A percentile compares a stretch with the other conserved stretches of the same genome.
Evolutionary conservation across 257 asterid species (phyloP).

Genomic region (Jacaranda mimosifolia): DNA sequence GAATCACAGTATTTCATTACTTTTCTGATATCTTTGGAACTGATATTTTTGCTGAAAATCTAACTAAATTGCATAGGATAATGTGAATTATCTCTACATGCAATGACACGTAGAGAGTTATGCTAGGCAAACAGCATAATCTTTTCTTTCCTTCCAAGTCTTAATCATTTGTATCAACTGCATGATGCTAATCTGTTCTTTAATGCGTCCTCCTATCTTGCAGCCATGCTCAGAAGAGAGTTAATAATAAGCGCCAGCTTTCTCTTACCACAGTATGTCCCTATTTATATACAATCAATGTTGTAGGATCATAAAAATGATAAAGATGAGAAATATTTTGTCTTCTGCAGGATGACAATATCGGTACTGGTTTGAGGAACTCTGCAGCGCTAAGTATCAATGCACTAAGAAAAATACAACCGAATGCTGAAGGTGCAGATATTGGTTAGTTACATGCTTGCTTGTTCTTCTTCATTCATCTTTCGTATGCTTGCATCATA

Average conservation of each 20-base stretch:
- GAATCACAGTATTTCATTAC: no score
- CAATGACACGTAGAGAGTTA: neutral
- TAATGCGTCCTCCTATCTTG: conserved; percentile 30
- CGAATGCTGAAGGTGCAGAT: conserved; percentile 18
- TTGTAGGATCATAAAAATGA: conserved; percentile 13
- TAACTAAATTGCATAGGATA: neutral
- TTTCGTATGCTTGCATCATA: conserved; percentile 28
- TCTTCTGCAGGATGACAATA: conserved; percentile 42
- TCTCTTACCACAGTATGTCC: conserved; percentile 37
- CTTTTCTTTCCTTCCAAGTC: neutral
- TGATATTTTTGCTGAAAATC: neutral
- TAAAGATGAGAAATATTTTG: conserved; percentile 9
- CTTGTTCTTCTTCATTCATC: conserved; percentile 14
- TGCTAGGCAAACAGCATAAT: neutral
- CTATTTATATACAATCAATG: conserved; percentile 3
- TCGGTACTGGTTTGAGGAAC: conserved; percentile 32
- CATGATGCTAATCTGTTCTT: conserved; percentile 26
- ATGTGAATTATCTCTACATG: neutral
- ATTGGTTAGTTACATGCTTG: conserved; percentile 40
- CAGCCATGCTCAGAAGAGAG: conserved; percentile 42
- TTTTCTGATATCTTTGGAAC: no score
- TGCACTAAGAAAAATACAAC: conserved; percentile 20
- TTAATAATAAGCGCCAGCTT: conserved; percentile 27
- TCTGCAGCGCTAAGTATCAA: conserved; percentile 29
- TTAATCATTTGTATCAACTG: neutral